Percentiles rank a stretch among this genome's conserved stretches.
Evolutionary conservation across 139 green algal genomes (phyloP).

Genomic region (Picochlorum sp.): DNA sequence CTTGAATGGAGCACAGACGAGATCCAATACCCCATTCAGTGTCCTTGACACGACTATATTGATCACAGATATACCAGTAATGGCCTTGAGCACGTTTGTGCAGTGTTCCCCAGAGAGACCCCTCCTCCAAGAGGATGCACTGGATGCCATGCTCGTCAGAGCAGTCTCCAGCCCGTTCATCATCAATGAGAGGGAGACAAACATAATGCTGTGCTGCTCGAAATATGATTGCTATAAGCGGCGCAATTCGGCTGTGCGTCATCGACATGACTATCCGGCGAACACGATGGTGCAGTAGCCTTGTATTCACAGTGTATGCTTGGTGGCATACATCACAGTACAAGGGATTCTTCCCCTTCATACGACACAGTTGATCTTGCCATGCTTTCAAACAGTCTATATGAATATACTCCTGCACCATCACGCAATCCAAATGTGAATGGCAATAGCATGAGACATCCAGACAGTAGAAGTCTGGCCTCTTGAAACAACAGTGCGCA

Average conservation of each 20-base stretch:
- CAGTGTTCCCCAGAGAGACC: too few relatives aligned
- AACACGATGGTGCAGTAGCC: not conserved
- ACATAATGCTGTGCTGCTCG: not conserved
- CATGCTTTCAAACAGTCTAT: not conserved
- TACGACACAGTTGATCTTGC: not conserved
- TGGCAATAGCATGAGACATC: too few relatives aligned
- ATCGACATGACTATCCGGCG: not conserved
- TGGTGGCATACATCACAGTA: slow-evolving; percentile 8
- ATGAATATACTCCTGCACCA: slow-evolving; percentile 5
- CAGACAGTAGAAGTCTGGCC: too few relatives aligned
- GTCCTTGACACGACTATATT: too few relatives aligned
- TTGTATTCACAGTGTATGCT: not conserved
- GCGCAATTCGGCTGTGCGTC: not conserved
- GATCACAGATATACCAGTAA: too few relatives aligned
- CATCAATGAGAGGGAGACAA: not conserved
- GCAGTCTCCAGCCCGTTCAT: not conserved
- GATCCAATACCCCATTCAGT: too few relatives aligned
- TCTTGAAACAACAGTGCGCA: not conserved
- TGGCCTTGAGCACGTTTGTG: too few relatives aligned
- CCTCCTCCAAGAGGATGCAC: not conserved
- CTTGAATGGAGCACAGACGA: too few relatives aligned
- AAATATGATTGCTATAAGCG: not conserved
- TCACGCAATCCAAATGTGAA: not conserved
- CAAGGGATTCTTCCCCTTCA: not conserved
- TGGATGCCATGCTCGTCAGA: not conserved